Evolutionary conservation across 257 asterid genomes (phyloP).

Genomic region (Voacanga thouarsii): DNA sequence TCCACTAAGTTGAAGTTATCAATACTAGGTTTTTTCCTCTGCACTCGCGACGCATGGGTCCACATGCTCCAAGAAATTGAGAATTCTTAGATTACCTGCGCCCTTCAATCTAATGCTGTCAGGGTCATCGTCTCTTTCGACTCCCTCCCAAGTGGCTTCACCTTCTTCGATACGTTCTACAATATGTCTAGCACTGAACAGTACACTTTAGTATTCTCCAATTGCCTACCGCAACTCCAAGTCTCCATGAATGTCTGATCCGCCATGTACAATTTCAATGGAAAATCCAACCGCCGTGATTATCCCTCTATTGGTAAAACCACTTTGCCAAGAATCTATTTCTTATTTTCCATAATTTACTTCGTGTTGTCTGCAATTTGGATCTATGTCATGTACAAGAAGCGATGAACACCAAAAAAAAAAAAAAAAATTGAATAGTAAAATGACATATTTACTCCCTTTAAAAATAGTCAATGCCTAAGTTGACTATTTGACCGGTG

Average conservation of each 20-base stretch:
- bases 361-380: slow-evolving; percentile 46
- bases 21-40: slow-evolving; percentile 70
- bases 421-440: too few relatives aligned
- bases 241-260: slow-evolving; percentile 67
- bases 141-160: slow-evolving; percentile 30
- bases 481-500: too few relatives aligned
- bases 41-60: slow-evolving; percentile 70
- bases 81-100: slow-evolving; percentile 65
- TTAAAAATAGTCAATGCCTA: too few relatives aligned
- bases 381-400: slow-evolving; percentile 55
- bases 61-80: slow-evolving; percentile 69
- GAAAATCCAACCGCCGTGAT: slow-evolving; percentile 50
- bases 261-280: slow-evolving; percentile 68
- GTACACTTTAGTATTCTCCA: slow-evolving; percentile 72
- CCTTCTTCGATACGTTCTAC: slow-evolving; percentile 29
- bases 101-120: slow-evolving; percentile 48
- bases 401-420: slow-evolving; percentile 51
- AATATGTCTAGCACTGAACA: slow-evolving; percentile 60
- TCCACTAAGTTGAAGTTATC: slow-evolving; percentile 40
- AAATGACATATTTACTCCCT: too few relatives aligned
- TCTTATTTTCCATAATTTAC: slow-evolving; percentile 51
- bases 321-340: slow-evolving; percentile 62
- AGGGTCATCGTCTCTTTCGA: slow-evolving; percentile 51
- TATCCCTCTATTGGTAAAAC: slow-evolving; percentile 78
- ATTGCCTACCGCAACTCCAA: slow-evolving; percentile 53